Evolutionary conservation across 2,329 filamentous ascomycete species (phyloP), one percentile per base, ranked within the genome.

Genomic region (Aureobasidium melanogenum): DNA sequence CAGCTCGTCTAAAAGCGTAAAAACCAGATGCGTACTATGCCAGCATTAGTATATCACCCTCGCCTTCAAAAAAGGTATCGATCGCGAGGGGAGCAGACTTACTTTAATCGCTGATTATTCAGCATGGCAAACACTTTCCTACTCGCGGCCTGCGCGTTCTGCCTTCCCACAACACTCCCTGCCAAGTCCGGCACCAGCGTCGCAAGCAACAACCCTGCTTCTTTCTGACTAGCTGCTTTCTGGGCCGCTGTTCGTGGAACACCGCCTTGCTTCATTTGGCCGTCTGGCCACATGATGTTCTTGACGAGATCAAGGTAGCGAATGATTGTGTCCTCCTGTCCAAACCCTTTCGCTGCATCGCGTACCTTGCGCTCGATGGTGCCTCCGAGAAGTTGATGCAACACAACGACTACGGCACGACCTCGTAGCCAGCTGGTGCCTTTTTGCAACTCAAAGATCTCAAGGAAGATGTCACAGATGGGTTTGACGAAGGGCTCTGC

Each of bases 401-500:
- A 81, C 2, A 99, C 93, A 10, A 99, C 91, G 5, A 99, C 93
- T 1, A 97, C 94, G 0, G 94, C 94, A 24, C 94, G 86, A 0
- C 94, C 95, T 43, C 95, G 88, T 4, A 99, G 84, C 95, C 94
- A 99, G 73, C 96, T 97, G 74, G 95, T 97, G 43, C 93, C 92
- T 63, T 88, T 87, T 73, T 97, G 96, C 41, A 99, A 82, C 70
- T 96, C 92, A 70, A 99, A 99, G 0, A 91, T 84, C 72, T 99
- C 94, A 17, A 99, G 83, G 75, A 99, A 99, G 63, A 99, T 87
- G 73, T 99, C 94, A 74, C 92, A 97, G 64, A 99, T 97, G 4
- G 94, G 95, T 72, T 97, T 99, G 69, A 99, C 94, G 69, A 99
- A 97, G 0, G 94, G 94, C 70, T 96, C 91, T 2, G 91, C 80